Base-by-base conservation (phyloP, 2,329 filamentous ascomycete genomes). In the Harringtonia lauricola region DNA sequence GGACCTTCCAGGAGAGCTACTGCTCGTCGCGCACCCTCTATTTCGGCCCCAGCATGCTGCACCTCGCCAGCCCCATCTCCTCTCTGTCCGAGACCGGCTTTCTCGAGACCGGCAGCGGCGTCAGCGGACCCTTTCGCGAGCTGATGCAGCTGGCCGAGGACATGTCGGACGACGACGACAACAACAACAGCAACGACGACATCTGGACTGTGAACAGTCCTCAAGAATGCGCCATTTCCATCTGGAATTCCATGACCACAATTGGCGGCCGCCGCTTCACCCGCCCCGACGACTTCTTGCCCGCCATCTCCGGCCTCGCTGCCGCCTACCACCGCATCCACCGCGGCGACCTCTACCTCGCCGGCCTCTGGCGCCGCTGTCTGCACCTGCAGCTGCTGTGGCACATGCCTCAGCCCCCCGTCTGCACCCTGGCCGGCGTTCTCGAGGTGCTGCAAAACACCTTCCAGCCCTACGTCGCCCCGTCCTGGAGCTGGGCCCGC, bases 1-100 rank as follows among this genome's bases (percentile, higher is more conserved):
- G 42, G 42, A 44, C 42, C 12, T 44, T 28, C 18, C 42, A 44
- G 26, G 42, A 44, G 22, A 22, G 17, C 10, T 18, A 6, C 30
- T 35, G 17, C 12, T 41, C 39, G 39, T 17, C 2, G 7, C 30
- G 39, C n/a, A 15, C 17, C 6, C 31, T 41, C 14, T 35, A 26
- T 21, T 41, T 41, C 19, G 39, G 39, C 7, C 8, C 5, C 14
- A n/a, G 15, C 9, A 17, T 26, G 12, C 6, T 28, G 17, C 30
- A 35, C 17, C 28, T 41, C 4, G 4, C 30, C 8, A 7, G 39
- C 19, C 28, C 8, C 5, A 7, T n/a, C 6, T 6, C 4, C 8
- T 26, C 13, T 5, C 13, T 22, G 6, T 41, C 30, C 4, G 39
- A 41, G 31, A 28, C 4, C 17, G 39, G 30, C 5, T 35, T 10